Base-by-base conservation (phyloP, 306 rosid genomes). In the Cyclanthera cordifolia region DNA sequence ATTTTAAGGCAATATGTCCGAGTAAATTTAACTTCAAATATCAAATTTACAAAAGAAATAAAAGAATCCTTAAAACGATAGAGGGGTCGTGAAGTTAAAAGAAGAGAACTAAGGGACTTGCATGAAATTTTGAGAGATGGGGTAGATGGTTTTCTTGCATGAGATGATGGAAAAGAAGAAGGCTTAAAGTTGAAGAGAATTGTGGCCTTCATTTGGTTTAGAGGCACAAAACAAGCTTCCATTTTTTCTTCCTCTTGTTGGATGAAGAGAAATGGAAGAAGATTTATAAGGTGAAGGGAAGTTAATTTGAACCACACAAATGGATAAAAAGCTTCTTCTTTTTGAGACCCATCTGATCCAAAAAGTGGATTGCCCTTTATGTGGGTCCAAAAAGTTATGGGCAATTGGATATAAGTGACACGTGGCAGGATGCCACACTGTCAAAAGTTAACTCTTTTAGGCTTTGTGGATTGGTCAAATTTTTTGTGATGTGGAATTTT, bases 161-260 rank as follows among this genome's bases (percentile, higher is more conserved):
- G 76, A 39, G 80, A 69, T 3, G 50, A 47, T 1, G 84, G 48
- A 32, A 70, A 68, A 34, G 81, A 54, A 63, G 39, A 50, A 76
- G 74, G 67, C 61, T 45, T 45, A 37, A 53, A 41, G 23, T 28
- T 15, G 66, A 67, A 4, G 6, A 69, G 57, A 54, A 73, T 27
- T 4, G 41, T 71, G 32, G 82, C 15, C 60, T 73, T 75, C 66
- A 60, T 20, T 17, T 72, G 81, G 79, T 74, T 77, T 81, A 32
- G 90, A 79, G 71, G 84, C 75, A 84, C 79, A 53, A 86, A 85
- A 58, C 88, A 78, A 81, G 96, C 91, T 70, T 89, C 99, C 74
- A 70, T 68, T 9, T 27, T 4, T 53, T 13, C 6, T 24, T 55
- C 1, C 6, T 55, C 16, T 55, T 55, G 53, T 14, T 19, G 21